A percentile compares a stretch with the other conserved stretches of the same genome.
Conservation (phyloP, 441 rosid species). For the Croton setiger region DNA sequence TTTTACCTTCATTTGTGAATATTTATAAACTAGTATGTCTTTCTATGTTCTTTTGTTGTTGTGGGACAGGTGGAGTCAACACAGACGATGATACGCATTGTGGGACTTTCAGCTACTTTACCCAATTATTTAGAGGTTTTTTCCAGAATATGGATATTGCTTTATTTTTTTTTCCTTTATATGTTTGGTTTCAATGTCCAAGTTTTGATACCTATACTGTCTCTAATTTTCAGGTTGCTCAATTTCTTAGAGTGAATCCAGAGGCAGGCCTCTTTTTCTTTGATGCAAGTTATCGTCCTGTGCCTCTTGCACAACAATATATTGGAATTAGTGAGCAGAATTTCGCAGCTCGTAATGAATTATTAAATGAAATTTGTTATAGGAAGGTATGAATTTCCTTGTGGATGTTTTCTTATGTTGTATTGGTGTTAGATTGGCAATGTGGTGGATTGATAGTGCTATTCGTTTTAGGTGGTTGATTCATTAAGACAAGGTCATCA, state of each 20-base stretch:
- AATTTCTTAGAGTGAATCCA: constrained; percentile 91
- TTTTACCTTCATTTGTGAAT: not conserved
- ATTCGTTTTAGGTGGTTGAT: constrained; percentile 66
- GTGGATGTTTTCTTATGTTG: constrained; percentile 18
- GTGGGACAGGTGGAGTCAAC: constrained; percentile 88
- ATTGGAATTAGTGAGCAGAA: constrained; percentile 96
- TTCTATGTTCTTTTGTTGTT: constrained; percentile 16
- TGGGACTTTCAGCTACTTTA: constrained; percentile 97
- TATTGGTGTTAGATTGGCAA: constrained; percentile 23
- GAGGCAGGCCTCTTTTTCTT: constrained; percentile 93
- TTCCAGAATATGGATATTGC: constrained; percentile 1
- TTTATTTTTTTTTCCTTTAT: not conserved
- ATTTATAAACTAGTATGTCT: not conserved
- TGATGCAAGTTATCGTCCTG: constrained; percentile 98
- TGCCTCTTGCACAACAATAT: constrained; percentile 97
- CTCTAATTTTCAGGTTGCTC: constrained; percentile 72
- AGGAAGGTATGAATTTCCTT: constrained; percentile 59
- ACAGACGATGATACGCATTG: constrained; percentile 97
- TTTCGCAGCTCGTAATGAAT: constrained; percentile 76
- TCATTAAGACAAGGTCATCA: constrained; percentile 94
- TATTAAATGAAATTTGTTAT: constrained; percentile 92
- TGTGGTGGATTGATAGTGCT: constrained; percentile 24
- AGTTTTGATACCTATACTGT: constrained; percentile 8
- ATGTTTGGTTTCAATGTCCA: not conserved
- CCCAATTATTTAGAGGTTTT: constrained; percentile 93